Base-by-base conservation (phyloP, 2,329 filamentous ascomycete genomes). In the Pezicula radicicola region DNA sequence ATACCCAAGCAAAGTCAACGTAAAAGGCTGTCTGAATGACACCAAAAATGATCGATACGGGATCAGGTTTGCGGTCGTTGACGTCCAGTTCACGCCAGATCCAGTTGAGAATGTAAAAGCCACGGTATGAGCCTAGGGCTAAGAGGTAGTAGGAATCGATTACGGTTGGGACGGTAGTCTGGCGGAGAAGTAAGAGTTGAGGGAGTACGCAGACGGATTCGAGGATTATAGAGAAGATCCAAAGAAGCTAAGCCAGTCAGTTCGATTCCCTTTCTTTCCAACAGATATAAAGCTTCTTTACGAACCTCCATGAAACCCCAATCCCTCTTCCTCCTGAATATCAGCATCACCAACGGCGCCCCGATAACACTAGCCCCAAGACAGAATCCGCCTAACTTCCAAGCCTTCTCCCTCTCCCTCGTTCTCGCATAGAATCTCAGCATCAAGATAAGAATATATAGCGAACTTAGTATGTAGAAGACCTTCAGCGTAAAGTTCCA, bases 101-200 rank as follows among this genome's bases (percentile, higher is more conserved):
- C 93, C 93, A 97, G 70, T 96, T 97, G 45, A 96, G 70, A 55
- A 96, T 86, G 72, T 97, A 97, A 55, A 97, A 82, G 46, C 78
- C 89, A 52, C 93, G 89, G 73, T 97, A 97, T 12, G 87, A 87
- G 35, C 92, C 93, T 1, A 97, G 81, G 1, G 91, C 85, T 46
- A 94, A 76, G 50, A 97, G 88, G 71, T 97, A 97, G 73, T 89
- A 96, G n/a, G 90, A 96, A 69, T 96, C 90, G 72, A 97, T 92
- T 44, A 97, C 93, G 46, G 93, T 97, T 0, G 93, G 93, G 0
- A 97, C 91, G 25, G 86, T 91, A n/a, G 93, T 97, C 70, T 97
- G 91, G 54, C 93, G 89, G 13, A 97, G 83, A 41, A 97, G 85
- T 6, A 97, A 81, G 1, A 97, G 85, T 69, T 97, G 93, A 0